A percentile compares a stretch with the other conserved stretches of the same genome.
These are phyloP conservation scores for Colletotrichum sp. DNA, from an alignment of 2,329 filamentous ascomycete species.

Conservation along the genomic window DNA sequence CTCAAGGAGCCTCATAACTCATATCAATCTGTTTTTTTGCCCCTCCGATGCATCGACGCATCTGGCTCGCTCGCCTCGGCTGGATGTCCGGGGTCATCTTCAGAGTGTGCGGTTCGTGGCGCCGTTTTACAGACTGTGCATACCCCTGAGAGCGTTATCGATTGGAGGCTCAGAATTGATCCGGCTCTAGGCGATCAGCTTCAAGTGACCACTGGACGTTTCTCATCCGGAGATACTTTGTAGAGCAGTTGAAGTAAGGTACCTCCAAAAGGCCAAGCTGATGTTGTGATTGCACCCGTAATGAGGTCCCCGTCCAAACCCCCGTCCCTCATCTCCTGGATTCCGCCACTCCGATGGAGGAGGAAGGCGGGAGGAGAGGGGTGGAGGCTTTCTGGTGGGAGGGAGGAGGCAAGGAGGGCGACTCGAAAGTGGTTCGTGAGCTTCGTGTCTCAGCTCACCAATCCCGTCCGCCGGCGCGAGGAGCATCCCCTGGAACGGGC, in stretches of 20 bases:
- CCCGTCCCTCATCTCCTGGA: constrained; percentile 6
- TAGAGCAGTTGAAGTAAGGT: background rate
- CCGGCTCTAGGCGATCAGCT: background rate
- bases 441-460: background rate
- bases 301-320: background rate
- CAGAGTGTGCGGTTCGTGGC: background rate
- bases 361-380: background rate
- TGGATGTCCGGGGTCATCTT: background rate
- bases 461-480: background rate
- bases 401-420: background rate
- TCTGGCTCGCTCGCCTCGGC: background rate
- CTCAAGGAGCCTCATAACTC: background rate
- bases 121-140: background rate
- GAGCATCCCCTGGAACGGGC: background rate
- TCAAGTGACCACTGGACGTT: background rate
- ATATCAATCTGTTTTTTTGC: background rate
- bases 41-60: background rate
- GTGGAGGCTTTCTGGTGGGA: background rate
- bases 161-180: background rate
- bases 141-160: background rate
- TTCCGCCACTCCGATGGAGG: constrained; percentile 16
- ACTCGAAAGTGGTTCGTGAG: background rate
- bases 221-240: background rate
- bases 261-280: background rate
- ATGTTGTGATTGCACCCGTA: constrained; percentile 1